A percentile compares a stretch with the other conserved stretches of the same genome.
Conservation (phyloP, 371 early-diverging fungal species). For the Lichtheimia ramosa region DNA sequence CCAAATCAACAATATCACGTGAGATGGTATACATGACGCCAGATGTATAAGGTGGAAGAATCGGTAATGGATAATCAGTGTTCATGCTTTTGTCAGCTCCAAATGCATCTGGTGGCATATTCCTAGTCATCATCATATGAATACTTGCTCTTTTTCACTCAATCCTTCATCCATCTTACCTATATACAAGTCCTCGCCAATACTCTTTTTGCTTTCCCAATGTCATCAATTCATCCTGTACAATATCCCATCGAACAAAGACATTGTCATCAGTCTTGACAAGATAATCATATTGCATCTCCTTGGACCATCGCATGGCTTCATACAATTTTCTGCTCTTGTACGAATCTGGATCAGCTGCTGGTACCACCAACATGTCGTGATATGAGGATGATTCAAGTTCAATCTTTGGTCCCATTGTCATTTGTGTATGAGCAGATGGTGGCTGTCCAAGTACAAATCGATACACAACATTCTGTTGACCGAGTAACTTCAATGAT, state of each 20-base stretch:
- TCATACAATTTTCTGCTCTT: constrained; percentile 56
- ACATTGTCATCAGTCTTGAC: constrained; percentile 66
- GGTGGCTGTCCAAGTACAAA: constrained; percentile 62
- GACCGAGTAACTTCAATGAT: constrained; percentile 33
- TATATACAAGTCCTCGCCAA: constrained; percentile 61
- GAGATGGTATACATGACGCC: constrained; percentile 58
- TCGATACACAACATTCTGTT: constrained; percentile 41
- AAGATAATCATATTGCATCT: constrained; percentile 50
- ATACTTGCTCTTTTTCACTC: not conserved
- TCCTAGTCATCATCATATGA: constrained; percentile 27
- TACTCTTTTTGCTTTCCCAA: constrained; percentile 37
- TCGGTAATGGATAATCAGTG: constrained; percentile 45
- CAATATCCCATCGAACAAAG: constrained; percentile 61
- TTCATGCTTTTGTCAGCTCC: constrained; percentile 16
- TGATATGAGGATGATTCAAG: constrained; percentile 48
- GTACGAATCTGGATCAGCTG: constrained; percentile 50
- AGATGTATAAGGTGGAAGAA: constrained; percentile 60
- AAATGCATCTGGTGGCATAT: constrained; percentile 33
- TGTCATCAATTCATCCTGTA: constrained; percentile 37
- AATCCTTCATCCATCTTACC: constrained; percentile 31
- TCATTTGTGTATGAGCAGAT: constrained; percentile 35
- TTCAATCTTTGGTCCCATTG: constrained; percentile 38
- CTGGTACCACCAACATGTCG: constrained; percentile 58
- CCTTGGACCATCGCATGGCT: constrained; percentile 51
- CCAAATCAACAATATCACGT: constrained; percentile 43